A percentile compares a stretch with the other conserved stretches of the same genome.
phyloP scores from a whole-genome alignment of 164 flowering plant species.

The Sextonia rubra region DNA sequence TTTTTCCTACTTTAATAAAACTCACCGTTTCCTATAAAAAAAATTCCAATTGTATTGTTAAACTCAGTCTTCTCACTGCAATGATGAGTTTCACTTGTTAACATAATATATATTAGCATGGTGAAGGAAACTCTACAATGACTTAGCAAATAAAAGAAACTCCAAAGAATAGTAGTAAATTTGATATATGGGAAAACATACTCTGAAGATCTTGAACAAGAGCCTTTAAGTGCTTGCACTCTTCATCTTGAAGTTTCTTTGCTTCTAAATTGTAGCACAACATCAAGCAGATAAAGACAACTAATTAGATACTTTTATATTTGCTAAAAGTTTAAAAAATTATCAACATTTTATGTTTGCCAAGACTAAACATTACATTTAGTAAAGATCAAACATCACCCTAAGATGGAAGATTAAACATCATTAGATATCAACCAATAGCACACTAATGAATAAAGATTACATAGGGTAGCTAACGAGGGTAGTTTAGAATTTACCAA shows the following conservation, averaged over 20 bases:
- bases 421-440: no score
- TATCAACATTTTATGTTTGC: neutral
- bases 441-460: no score
- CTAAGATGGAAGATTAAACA: neutral
- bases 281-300: neutral
- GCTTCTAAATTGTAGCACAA: constrained; percentile 35
- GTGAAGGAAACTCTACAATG: neutral
- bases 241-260: constrained; percentile 46
- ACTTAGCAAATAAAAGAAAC: neutral
- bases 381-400: neutral
- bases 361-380: neutral
- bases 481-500: no score
- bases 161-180: neutral
- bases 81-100: constrained; percentile 2
- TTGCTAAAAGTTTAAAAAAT: neutral
- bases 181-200: constrained; percentile 22
- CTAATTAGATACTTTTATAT: neutral
- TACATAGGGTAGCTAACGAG: no score
- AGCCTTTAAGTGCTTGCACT: constrained; percentile 58
- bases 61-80: neutral
- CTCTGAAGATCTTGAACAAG: constrained; percentile 79
- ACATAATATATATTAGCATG: neutral
- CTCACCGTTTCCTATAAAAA: no score
- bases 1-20: no score
- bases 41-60: neutral